These are phyloP conservation scores for Davidsoniella eucalypti DNA, from an alignment of 2,329 filamentous ascomycete species.

Conservation along the genomic window DNA sequence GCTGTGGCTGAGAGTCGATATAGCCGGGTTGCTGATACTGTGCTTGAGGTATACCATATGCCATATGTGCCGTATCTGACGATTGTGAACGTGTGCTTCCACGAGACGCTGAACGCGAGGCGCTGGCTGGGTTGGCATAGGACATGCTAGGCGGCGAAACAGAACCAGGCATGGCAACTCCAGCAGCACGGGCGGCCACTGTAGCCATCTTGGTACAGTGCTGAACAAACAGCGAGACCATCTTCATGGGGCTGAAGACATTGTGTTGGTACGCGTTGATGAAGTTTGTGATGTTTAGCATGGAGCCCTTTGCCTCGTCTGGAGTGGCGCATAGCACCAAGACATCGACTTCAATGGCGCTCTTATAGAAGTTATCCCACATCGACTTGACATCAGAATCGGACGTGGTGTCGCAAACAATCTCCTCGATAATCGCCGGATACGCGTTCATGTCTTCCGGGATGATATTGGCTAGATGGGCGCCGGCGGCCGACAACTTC, in stretches of 20 bases:
- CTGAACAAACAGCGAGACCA: conserved; percentile 3
- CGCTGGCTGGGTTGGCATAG: neutral
- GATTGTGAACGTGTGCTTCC: neutral
- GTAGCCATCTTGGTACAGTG: conserved; percentile 3
- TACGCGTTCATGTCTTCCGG: neutral
- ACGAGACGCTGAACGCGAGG: neutral
- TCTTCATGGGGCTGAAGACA: conserved; percentile 11
- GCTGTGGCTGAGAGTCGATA: neutral
- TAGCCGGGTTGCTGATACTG: neutral
- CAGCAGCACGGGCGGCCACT: neutral
- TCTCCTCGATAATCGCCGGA: conserved; percentile 14
- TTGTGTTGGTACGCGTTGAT: neutral
- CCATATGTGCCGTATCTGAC: too few species aligned
- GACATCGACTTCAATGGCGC: conserved; percentile 17
- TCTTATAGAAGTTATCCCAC: conserved; percentile 18
- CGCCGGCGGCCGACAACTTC: conserved; percentile 16
- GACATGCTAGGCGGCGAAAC: neutral
- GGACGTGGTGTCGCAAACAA: conserved; percentile 16
- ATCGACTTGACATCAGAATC: conserved; percentile 16
- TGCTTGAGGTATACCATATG: too few species aligned
- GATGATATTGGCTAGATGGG: conserved; percentile 12
- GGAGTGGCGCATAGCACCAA: conserved; percentile 18
- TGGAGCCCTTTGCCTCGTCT: neutral
- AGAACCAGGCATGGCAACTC: neutral
- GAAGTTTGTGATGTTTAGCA: conserved; percentile 12